Percentiles rank a stretch among this genome's conserved stretches.
These are phyloP conservation scores for Pythium periplocum DNA, from an alignment of 352 stramenopile species.

Conservation along the genomic window DNA sequence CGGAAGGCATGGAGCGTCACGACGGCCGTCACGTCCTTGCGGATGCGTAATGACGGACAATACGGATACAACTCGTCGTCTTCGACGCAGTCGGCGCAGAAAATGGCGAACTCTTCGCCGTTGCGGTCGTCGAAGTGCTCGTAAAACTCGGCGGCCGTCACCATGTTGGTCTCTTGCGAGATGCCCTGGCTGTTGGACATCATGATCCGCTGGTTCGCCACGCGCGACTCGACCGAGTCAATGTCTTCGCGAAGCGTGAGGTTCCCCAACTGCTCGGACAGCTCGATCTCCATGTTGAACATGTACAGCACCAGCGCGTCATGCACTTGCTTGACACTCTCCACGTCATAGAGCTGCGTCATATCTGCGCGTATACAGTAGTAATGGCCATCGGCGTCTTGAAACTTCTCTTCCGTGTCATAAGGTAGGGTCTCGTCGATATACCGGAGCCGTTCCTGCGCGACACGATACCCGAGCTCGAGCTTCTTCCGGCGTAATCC, in stretches of 20 bases:
- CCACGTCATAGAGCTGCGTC: conserved; percentile 28
- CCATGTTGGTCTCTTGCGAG: conserved; percentile 9
- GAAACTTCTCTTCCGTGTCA: not conserved
- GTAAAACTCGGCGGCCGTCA: conserved; percentile 23
- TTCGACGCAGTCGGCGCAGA: conserved; percentile 34
- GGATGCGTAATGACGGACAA: conserved; percentile 17
- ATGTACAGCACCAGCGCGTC: conserved; percentile 36
- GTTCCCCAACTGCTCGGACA: conserved; percentile 37
- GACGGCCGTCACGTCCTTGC: conserved; percentile 16
- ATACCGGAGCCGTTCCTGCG: not conserved
- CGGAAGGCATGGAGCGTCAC: conserved; percentile 12
- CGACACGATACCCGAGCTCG: not conserved
- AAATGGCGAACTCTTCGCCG: conserved; percentile 23
- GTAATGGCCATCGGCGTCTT: not conserved
- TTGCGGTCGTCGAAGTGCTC: conserved; percentile 11
- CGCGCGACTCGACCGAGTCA: conserved; percentile 18
- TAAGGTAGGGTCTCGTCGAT: not conserved
- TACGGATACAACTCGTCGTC: conserved; percentile 51
- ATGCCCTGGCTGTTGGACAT: conserved; percentile 16
- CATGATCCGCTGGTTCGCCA: conserved; percentile 32
- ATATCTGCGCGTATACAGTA: conserved; percentile 16
- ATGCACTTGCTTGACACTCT: conserved; percentile 33
- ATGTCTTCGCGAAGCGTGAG: conserved; percentile 42
- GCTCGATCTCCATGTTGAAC: conserved; percentile 46
- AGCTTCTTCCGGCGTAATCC: not conserved